These are phyloP conservation scores for Neofusicoccum kwambonambiense DNA, from an alignment of 2,329 filamentous ascomycete species.

Conservation along the genomic window DNA sequence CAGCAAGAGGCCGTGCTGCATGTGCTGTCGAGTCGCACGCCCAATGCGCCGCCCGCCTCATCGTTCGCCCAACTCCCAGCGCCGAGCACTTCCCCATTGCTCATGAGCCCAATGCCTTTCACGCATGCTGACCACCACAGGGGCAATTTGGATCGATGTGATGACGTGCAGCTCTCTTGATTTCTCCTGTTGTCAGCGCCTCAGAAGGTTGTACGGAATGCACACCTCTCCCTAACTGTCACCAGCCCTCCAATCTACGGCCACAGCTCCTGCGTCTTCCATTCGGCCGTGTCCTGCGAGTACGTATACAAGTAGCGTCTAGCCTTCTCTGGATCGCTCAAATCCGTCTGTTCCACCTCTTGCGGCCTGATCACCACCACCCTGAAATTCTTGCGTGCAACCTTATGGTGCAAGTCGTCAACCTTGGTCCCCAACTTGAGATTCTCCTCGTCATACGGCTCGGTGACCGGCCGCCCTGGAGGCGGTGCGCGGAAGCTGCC, in stretches of 20 bases:
- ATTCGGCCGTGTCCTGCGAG: constrained; percentile 52
- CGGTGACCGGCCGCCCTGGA: constrained; percentile 47
- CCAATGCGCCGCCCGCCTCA: neutral
- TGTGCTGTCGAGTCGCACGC: neutral
- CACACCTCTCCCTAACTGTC: neutral
- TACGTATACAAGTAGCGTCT: constrained; percentile 68
- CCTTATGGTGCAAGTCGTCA: constrained; percentile 65
- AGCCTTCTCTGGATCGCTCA: constrained; percentile 64
- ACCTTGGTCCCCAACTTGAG: constrained; percentile 62
- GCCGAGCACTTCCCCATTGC: neutral
- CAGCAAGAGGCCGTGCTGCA: neutral
- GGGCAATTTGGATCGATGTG: neutral
- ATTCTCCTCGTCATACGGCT: constrained; percentile 45
- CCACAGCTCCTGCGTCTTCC: constrained; percentile 53
- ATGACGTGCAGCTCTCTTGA: constrained; percentile 12
- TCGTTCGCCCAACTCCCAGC: neutral
- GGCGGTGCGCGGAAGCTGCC: constrained; percentile 63
- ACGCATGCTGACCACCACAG: neutral
- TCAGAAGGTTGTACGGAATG: constrained; percentile 17
- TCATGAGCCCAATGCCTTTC: neutral
- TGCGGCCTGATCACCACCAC: constrained; percentile 84
- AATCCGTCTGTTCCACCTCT: constrained; percentile 71
- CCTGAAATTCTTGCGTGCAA: constrained; percentile 74
- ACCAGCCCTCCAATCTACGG: constrained; percentile 25
- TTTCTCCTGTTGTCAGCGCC: constrained; percentile 7